phyloP scores from a whole-genome alignment of 306 rosid species.

The Parietaria judaica region DNA sequence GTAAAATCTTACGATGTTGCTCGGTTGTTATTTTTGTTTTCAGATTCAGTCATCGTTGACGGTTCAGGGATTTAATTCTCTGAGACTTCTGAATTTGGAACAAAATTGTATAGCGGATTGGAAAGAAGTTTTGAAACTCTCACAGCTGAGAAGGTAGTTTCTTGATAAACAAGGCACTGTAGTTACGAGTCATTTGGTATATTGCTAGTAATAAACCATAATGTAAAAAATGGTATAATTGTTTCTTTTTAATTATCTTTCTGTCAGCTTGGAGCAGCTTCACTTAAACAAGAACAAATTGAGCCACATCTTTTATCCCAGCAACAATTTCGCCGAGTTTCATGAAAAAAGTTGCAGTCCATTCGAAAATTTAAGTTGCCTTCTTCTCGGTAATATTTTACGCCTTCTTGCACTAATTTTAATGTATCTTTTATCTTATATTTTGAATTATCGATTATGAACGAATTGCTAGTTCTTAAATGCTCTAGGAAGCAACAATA shows the following conservation, averaged over 20 bases:
- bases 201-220: conserved; percentile 4
- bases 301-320: conserved; percentile 54
- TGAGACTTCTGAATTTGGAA: conserved; percentile 87
- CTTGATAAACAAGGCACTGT: background rate
- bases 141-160: conserved; percentile 62
- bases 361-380: conserved; percentile 65
- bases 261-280: conserved; percentile 87
- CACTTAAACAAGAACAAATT: conserved; percentile 77
- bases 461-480: conserved; percentile 11
- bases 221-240: background rate
- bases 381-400: conserved; percentile 64
- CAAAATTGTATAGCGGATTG: conserved; percentile 73
- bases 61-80: conserved; percentile 72
- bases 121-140: conserved; percentile 73
- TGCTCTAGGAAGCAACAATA: conserved; percentile 68
- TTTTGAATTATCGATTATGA: background rate
- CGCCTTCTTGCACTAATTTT: conserved; percentile 1
- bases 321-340: conserved; percentile 22
- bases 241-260: background rate
- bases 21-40: conserved; percentile 24
- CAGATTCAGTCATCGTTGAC: conserved; percentile 56
- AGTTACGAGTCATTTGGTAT: conserved; percentile 2
- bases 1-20: conserved; percentile 16
- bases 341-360: conserved; percentile 32
- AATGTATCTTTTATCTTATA: conserved; percentile 3